Evolutionary conservation across 352 stramenopile species (phyloP).

Genomic region (Phytopythium delawarense): DNA sequence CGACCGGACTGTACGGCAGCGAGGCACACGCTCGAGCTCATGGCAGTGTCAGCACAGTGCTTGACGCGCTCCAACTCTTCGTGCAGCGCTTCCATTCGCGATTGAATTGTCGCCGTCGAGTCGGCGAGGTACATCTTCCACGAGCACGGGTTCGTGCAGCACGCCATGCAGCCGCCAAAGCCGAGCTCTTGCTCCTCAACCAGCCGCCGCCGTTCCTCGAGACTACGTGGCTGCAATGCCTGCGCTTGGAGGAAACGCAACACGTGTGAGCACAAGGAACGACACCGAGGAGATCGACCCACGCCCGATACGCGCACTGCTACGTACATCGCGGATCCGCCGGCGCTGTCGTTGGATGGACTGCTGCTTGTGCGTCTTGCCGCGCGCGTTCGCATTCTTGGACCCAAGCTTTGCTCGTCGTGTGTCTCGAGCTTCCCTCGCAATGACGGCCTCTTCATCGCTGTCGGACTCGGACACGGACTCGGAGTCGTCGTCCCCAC

Average conservation of each 20-base stretch:
- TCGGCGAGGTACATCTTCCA: slow-evolving; percentile 66
- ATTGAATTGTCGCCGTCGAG: slow-evolving; percentile 42
- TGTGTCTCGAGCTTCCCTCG: slow-evolving; percentile 35
- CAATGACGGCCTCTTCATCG: slow-evolving; percentile 67
- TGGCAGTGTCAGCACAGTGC: slow-evolving; percentile 37
- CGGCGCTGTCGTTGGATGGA: slow-evolving; percentile 69
- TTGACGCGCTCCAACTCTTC: slow-evolving; percentile 75
- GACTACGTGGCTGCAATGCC: slow-evolving; percentile 47
- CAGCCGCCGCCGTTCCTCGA: slow-evolving; percentile 61
- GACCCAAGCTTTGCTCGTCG: slow-evolving; percentile 31
- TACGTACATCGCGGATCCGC: slow-evolving; percentile 61
- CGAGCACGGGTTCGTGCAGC: slow-evolving; percentile 56
- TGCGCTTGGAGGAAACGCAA: slow-evolving; percentile 1
- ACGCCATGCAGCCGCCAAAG: slow-evolving; percentile 76
- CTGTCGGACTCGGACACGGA: slow-evolving; percentile 60
- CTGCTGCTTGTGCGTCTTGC: slow-evolving; percentile 50
- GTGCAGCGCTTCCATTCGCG: slow-evolving; percentile 52
- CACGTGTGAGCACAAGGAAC: not conserved
- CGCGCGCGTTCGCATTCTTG: slow-evolving; percentile 36
- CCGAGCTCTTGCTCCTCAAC: slow-evolving; percentile 72
- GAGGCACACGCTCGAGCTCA: slow-evolving; percentile 56
- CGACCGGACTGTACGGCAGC: slow-evolving; percentile 55
- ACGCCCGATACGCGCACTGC: not conserved
- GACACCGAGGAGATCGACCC: not conserved
- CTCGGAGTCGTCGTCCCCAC: slow-evolving; percentile 11